A percentile compares a stretch with the other conserved stretches of the same genome.
Conservation (phyloP, 495 filamentous ascomycete species). For the Lasiosphaeria ovina region DNA sequence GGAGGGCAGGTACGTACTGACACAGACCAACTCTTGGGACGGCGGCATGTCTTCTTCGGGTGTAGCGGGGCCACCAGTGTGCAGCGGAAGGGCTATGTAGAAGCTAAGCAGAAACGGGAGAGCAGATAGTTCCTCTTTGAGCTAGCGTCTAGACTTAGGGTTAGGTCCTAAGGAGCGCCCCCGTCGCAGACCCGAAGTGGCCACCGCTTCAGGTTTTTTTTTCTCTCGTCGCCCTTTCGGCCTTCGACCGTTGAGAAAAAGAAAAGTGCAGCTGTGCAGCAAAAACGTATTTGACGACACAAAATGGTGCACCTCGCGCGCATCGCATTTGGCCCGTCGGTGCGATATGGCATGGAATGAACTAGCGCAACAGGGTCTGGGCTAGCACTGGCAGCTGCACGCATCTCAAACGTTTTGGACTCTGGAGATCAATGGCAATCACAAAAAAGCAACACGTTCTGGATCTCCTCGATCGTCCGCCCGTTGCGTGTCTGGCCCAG, state of each 20-base stretch:
- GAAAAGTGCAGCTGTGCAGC: neutral
- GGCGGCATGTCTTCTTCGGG: conserved; percentile 31
- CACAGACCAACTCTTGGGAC: conserved; percentile 29
- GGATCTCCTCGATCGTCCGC: conserved; percentile 15
- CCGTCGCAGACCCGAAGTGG: too few species aligned
- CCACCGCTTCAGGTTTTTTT: too few species aligned
- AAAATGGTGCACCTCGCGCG: too few species aligned
- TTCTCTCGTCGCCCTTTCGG: too few species aligned
- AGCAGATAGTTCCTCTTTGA: conserved; percentile 9
- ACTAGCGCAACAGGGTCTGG: conserved; percentile 5
- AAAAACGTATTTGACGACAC: conserved; percentile 7
- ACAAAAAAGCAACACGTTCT: conserved; percentile 17
- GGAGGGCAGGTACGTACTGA: conserved; percentile 14
- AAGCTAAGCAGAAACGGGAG: neutral
- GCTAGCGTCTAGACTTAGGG: conserved; percentile 14
- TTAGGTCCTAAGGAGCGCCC: conserved; percentile 10
- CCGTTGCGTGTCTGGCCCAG: conserved; percentile 3
- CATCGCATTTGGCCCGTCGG: conserved; percentile 6
- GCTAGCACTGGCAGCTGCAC: conserved; percentile 11
- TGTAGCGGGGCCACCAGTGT: conserved; percentile 23
- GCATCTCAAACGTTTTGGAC: conserved; percentile 31
- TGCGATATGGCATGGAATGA: neutral
- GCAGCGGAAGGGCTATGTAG: conserved; percentile 25
- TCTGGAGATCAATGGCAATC: conserved; percentile 35
- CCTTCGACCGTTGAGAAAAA: too few species aligned